Conservation (phyloP, 2,329 filamentous ascomycete genomes). For the Hymenotorrendiella dingleyae region DNA sequence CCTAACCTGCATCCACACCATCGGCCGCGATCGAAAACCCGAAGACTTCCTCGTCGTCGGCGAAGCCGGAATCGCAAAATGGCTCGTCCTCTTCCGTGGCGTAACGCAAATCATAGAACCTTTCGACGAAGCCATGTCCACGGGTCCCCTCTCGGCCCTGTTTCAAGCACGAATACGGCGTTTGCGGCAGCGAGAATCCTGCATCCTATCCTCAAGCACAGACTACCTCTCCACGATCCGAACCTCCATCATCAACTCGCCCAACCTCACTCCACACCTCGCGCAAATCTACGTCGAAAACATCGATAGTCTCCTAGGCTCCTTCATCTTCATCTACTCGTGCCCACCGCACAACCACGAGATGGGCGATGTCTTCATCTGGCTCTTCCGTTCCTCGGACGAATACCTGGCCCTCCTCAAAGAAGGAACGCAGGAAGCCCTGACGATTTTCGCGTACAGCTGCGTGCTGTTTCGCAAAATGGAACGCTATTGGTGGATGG, state of each 20-base stretch:
- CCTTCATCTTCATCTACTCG: conserved; percentile 7
- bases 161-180: conserved; percentile 23
- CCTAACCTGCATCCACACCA: conserved; percentile 33
- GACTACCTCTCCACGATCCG: conserved; percentile 8
- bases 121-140: conserved; percentile 18
- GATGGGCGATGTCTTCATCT: conserved; percentile 14
- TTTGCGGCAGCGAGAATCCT: conserved; percentile 1
- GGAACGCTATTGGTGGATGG: conserved; percentile 15
- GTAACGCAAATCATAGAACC: conserved; percentile 30
- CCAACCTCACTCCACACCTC: conserved; percentile 12
- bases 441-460: conserved; percentile 16
- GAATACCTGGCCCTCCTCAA: conserved; percentile 27
- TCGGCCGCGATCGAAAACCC: conserved; percentile 29
- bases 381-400: conserved; percentile 10
- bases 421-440: conserved; percentile 27
- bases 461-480: conserved; percentile 12
- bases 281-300: conserved; percentile 22
- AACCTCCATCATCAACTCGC: conserved; percentile 11
- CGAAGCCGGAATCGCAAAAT: conserved; percentile 30
- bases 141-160: conserved; percentile 23
- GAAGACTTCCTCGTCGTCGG: conserved; percentile 32
- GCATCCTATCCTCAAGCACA: conserved; percentile 1
- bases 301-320: conserved; percentile 8
- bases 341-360: conserved; percentile 5
- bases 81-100: conserved; percentile 34